Evolutionary conservation across 495 filamentous ascomycete genomes (phyloP).

Genomic region (Lichenothelia convexa): DNA sequence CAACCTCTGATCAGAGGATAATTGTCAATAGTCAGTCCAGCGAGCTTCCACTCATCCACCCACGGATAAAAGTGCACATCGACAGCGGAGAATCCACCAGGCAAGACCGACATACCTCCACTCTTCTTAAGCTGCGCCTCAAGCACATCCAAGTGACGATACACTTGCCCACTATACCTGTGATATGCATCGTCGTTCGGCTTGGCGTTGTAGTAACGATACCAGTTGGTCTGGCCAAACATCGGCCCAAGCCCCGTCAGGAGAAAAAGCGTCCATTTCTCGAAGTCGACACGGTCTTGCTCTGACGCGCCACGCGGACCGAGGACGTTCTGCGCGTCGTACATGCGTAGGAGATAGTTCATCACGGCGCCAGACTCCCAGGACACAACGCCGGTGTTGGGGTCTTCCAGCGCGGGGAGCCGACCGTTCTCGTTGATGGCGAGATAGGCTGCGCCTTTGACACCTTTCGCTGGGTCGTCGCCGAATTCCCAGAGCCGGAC

Average conservation of each 20-base stretch:
- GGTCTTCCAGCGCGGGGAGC: conserved; percentile 15
- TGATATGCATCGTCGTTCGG: conserved; percentile 25
- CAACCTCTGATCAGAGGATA: conserved; percentile 17
- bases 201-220: conserved; percentile 15
- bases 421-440: conserved; percentile 16
- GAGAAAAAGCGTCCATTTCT: conserved; percentile 31
- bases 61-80: conserved; percentile 31
- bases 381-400: conserved; percentile 25
- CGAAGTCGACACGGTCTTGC: conserved; percentile 27
- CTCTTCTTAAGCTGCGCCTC: conserved; percentile 26
- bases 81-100: conserved; percentile 20
- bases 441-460: conserved; percentile 13
- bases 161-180: conserved; percentile 22
- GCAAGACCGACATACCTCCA: conserved; percentile 21
- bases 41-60: conserved; percentile 23
- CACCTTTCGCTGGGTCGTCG: conserved; percentile 11
- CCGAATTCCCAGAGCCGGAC: conserved; percentile 16
- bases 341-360: conserved; percentile 52
- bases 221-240: conserved; percentile 28
- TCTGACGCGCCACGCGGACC: conserved; percentile 15
- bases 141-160: conserved; percentile 25
- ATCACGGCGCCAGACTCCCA: conserved; percentile 57
- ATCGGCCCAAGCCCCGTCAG: conserved; percentile 26
- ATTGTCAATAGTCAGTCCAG: conserved; percentile 24
- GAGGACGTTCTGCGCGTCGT: conserved; percentile 43